Evolutionary conservation across 257 asterid species (phyloP), one percentile per base, ranked within the genome.

Genomic region (Mentha longifolia): DNA sequence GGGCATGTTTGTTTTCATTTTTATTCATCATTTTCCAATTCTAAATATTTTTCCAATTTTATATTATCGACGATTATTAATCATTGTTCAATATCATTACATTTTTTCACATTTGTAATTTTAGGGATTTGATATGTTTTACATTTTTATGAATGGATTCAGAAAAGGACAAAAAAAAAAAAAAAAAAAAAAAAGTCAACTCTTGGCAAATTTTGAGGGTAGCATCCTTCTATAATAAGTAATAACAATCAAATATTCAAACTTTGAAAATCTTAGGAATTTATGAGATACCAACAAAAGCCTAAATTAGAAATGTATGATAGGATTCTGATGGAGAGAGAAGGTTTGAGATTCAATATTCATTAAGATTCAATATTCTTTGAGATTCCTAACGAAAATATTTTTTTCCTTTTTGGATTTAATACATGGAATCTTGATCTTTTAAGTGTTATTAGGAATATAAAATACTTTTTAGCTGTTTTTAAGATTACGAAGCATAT

Each of bases 121-220:
- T 50, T n/a, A 0, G 22, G 5, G 0, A 42, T 22, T 22, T 22
- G 25, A 22, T 22, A 22, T 22, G 1, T 2, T 22, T 22, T 22
- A 22, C 25, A 22, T 22, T 22, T 45, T 45, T 19, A 70, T 58
- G 61, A 46, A 8, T 55, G 37, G n/a, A 7, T 73, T 65, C 37
- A 22, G n/a, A n/a, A n/a, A n/a, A 22, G 25, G 25, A 22, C 1
- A 22, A 0, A 22, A 22, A 4, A 33, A 25, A 15, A 58, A 22
- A 22, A 22, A 0, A 22, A 22, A 4, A 33, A 25, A 15, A 58
- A 9, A 46, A 73, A 46, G 77, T 73, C 73, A 73, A 73, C 72
- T 55, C 28, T 28, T 42, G 39, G 42, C 55, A 33, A 50, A 31
- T 65, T 42, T 42, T 9, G 43, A 17, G 11, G 11, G n/a, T 65